phyloP scores from a whole-genome alignment of 345 rosid species.

The rapeseed (Brassica napus) region Da-Ae NC_063437.1:20223501-20224000 shows the following conservation, averaged over 20 bases:
- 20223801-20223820: background rate
- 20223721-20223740: background rate
- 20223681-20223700: background rate
- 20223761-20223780: background rate
- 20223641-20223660: slow-evolving; percentile 19
- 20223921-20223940: too few species aligned
- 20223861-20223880: too few species aligned
- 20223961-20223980: too few species aligned
- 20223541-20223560: background rate
- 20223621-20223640: slow-evolving; percentile 27
- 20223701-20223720: slow-evolving; percentile 1
- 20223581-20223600: background rate
- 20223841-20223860: background rate
- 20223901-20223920: too few species aligned
- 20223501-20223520: slow-evolving; percentile 37
- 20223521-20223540: slow-evolving; percentile 26
- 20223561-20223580: background rate
- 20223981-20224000: too few species aligned
- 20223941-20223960: too few species aligned
- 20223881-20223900: too few species aligned
- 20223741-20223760: slow-evolving; percentile 20
- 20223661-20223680: slow-evolving; percentile 6
- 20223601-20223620: slow-evolving; percentile 27
- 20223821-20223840: background rate
- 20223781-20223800: background rate